Base-by-base conservation (phyloP, 2,329 filamentous ascomycete species). In the Penicillium sp. region DNA sequence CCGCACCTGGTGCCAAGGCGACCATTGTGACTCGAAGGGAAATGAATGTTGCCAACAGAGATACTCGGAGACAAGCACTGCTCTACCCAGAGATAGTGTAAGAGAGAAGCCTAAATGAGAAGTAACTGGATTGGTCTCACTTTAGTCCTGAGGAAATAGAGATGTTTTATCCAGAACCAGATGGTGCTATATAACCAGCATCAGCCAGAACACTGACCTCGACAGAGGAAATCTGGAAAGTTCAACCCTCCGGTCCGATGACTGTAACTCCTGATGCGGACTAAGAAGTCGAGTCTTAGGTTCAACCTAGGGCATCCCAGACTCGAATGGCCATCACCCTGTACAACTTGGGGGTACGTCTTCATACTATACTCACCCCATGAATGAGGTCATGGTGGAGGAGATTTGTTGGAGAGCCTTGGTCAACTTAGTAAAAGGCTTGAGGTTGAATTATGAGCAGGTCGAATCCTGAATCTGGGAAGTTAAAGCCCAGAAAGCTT, bases 141-240 rank as follows among this genome's bases (percentile, higher is more conserved):
- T 44, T 21, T 28, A 32, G 40, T 32, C 28, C 19, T 15, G 33
- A 24, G 19, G 19, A n/a, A 42, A 49, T 34, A 44, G 33, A 24
- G 15, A 49, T 24, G 32, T 38, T 45, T 15, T 9, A 29, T 38
- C 34, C 26, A 48, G 50, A 56, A 28, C 44, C 28, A 38, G 22
- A 53, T 43, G 50, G 33, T 46, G 41, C 51, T 59, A 61, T 60
- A 61, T 61, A 61, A 26, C 45, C 38, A 19, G 17, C 28, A 29
- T 35, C 15, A n/a, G 24, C 22, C 5, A 22, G 17, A 31, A n/a
- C 21, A 29, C 45, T 34, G 50, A 49, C 37, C 28, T 19, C 46
- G 41, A 13, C 40, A 40, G 9, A 31, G 33, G 8, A 47, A 35
- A 28, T 40, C 19, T 33, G 34, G 29, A 17, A 22, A 37, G 22